Base-by-base conservation (phyloP, 768 basidiomycete genomes). In the Rossbeevera mucosa region DNA sequence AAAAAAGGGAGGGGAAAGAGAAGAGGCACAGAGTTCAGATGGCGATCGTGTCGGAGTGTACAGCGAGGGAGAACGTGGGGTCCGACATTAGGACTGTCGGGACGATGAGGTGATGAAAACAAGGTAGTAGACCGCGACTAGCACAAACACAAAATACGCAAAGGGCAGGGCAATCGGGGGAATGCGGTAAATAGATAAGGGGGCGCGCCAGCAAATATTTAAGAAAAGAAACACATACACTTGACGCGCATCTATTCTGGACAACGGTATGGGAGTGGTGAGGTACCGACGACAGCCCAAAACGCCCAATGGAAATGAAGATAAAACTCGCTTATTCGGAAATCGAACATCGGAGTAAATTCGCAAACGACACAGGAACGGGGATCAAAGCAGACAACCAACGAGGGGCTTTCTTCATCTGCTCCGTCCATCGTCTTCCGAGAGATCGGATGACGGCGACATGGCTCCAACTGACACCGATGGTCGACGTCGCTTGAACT, bases 401-500 rank as follows among this genome's bases (percentile, higher is more conserved):
- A 47, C 36, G 48, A 16, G 30, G 21, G 4, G 21, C 14, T 42
- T 18, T 40, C 49, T 28, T 62, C 50, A 62, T 47, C 54, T 31
- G 54, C 18, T 33, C 49, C 40, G 40, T 40, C 18, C 52, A 29
- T 58, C 52, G 26, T 59, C 49, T 38, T 60, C 55, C 14, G 64
- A 55, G 33, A 55, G 53, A 48, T 64, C 62, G 54, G 57, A 57
- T 24, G 52, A 24, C 7, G 60, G 53, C 18, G 68, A 62, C n/a
- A 61, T 51, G 22, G 60, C 56, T 16, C 54, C 54, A 28, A 65
- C 52, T 40, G 66, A 70, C 2, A 68, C 57, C 47, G 70, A 70
- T 22, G 70, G 66, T 41, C 66, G 59, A 43, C 70, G 64, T 43
- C 70, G 68, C 56, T 68, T 70, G 54, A 73, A 57, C 47, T 70